A percentile compares a stretch with the other conserved stretches of the same genome.
Evolutionary conservation across 495 filamentous ascomycete genomes (phyloP).

Genomic region (Melanomma pulvis-pyrius): DNA sequence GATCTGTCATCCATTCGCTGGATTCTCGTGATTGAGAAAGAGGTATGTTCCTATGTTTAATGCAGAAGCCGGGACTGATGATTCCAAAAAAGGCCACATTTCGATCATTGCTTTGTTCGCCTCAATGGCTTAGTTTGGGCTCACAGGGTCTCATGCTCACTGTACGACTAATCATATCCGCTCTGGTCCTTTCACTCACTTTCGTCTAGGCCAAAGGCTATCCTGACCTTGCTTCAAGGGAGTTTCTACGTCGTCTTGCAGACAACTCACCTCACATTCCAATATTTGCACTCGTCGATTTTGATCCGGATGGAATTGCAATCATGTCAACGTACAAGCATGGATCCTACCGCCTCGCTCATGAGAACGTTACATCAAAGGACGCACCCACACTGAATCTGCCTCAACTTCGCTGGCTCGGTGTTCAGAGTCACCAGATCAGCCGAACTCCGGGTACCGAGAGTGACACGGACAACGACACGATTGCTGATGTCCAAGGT

Average conservation of each 20-base stretch:
- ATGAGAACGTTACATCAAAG: conserved; percentile 59
- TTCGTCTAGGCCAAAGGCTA: conserved; percentile 81
- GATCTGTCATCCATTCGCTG: conserved; percentile 61
- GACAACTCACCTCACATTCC: conserved; percentile 47
- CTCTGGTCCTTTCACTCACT: neutral
- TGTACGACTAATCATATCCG: conserved; percentile 46
- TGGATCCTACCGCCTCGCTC: conserved; percentile 72
- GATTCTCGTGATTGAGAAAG: conserved; percentile 91
- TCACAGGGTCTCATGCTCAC: conserved; percentile 68
- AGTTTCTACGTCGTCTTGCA: conserved; percentile 59
- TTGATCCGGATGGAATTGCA: conserved; percentile 81
- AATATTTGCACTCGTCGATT: conserved; percentile 76
- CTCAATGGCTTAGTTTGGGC: conserved; percentile 55
- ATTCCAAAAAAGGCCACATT: conserved; percentile 72
- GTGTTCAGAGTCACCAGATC: conserved; percentile 67
- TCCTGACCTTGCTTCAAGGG: conserved; percentile 79
- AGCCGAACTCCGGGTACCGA: conserved; percentile 32
- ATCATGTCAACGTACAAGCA: conserved; percentile 88
- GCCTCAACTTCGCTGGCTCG: conserved; percentile 70
- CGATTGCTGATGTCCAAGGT: conserved; percentile 39
- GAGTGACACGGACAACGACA: conserved; percentile 3
- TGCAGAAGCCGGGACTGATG: conserved; percentile 24
- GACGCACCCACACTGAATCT: conserved; percentile 49
- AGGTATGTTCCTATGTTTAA: conserved; percentile 55
- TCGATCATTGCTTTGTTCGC: conserved; percentile 62